Evolutionary conservation across 2,329 filamentous ascomycete species (phyloP).

Genomic region (Pseudocercospora musae): DNA sequence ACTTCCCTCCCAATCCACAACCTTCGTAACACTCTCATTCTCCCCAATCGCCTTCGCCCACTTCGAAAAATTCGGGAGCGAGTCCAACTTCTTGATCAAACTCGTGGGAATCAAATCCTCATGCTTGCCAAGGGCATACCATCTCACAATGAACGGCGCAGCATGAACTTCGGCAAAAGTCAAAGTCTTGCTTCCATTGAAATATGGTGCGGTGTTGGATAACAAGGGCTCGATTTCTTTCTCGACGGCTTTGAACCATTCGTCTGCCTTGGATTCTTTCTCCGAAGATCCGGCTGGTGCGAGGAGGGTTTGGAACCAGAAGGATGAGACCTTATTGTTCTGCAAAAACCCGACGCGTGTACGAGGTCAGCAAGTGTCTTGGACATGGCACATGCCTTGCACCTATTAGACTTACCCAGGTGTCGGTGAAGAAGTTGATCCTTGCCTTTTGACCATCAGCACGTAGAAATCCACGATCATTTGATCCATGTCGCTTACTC

Average conservation of each 20-base stretch:
- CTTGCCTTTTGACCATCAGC: slow-evolving; percentile 55
- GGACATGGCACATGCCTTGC: background rate
- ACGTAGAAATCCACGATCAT: background rate
- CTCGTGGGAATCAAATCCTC: slow-evolving; percentile 52
- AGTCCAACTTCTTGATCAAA: slow-evolving; percentile 48
- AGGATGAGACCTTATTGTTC: slow-evolving; percentile 55
- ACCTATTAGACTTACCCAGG: slow-evolving; percentile 42
- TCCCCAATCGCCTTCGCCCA: slow-evolving; percentile 30
- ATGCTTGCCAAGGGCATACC: slow-evolving; percentile 54
- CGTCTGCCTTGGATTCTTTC: slow-evolving; percentile 47
- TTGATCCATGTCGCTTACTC: background rate
- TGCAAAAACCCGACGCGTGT: too few relatives aligned
- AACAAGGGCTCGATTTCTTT: slow-evolving; percentile 75
- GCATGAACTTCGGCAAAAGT: slow-evolving; percentile 72
- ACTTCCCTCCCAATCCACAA: slow-evolving; percentile 50
- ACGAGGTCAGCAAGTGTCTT: background rate
- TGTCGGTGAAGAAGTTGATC: slow-evolving; percentile 69
- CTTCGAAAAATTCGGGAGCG: slow-evolving; percentile 53
- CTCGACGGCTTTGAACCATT: slow-evolving; percentile 54
- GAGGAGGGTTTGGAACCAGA: slow-evolving; percentile 46
- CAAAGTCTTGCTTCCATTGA: slow-evolving; percentile 49
- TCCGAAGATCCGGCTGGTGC: slow-evolving; percentile 48
- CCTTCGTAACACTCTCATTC: slow-evolving; percentile 60
- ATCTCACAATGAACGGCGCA: slow-evolving; percentile 64
- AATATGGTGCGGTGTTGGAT: slow-evolving; percentile 44